Evolutionary conservation across 1,284 basidiomycete species (phyloP).

Genomic region (Fomes fomentarius): DNA sequence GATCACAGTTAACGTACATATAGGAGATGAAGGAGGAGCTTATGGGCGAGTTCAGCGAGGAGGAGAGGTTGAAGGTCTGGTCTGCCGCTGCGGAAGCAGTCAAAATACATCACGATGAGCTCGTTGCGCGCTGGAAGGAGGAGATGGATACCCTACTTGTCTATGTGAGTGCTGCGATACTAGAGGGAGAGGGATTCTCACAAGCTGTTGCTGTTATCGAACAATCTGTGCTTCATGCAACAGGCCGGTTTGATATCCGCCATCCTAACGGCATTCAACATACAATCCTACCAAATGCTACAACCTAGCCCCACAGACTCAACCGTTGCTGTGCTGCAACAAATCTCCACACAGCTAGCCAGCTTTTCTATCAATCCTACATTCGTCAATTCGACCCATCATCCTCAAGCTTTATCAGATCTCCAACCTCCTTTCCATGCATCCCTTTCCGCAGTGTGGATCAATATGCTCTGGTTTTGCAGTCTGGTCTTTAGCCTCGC

Average conservation of each 20-base stretch:
- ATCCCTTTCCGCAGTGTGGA: neutral
- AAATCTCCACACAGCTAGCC: constrained; percentile 1
- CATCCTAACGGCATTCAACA: constrained; percentile 5
- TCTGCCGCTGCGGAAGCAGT: neutral
- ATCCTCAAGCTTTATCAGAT: neutral
- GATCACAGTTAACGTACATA: too few relatives aligned
- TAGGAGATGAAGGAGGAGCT: neutral
- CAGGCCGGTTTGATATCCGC: constrained; percentile 6
- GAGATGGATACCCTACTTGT: constrained; percentile 6
- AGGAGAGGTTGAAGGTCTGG: neutral
- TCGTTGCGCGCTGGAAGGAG: neutral
- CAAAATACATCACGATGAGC: neutral
- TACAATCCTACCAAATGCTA: constrained; percentile 1
- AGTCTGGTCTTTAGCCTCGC: constrained; percentile 13
- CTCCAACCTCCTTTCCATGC: too few relatives aligned
- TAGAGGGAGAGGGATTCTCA: too few relatives aligned
- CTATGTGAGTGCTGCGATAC: constrained; percentile 3
- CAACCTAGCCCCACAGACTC: neutral
- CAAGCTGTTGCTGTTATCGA: too few relatives aligned
- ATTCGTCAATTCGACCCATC: constrained; percentile 1
- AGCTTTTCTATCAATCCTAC: neutral
- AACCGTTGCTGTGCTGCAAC: neutral
- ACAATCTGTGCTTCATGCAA: neutral
- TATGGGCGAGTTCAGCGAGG: neutral
- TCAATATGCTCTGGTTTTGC: constrained; percentile 1